These are phyloP conservation scores for Coleophoma crateriformis DNA, from an alignment of 2,329 filamentous ascomycete genomes.

Conservation along the genomic window DNA sequence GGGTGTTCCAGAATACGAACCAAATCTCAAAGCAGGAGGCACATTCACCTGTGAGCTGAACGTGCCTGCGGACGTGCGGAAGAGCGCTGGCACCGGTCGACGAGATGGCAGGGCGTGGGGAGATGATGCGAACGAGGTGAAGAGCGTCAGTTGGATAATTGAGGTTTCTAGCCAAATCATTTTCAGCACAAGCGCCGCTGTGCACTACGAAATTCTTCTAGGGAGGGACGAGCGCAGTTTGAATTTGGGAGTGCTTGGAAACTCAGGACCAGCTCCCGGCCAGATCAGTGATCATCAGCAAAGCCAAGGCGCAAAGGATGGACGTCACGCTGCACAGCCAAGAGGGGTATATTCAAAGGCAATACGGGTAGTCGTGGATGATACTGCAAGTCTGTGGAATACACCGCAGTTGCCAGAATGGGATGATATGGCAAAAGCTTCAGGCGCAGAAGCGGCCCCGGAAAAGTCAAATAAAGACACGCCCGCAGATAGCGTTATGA, in stretches of 20 bases:
- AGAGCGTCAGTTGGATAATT: slow-evolving; percentile 77
- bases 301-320: slow-evolving; percentile 49
- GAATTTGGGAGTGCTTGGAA: slow-evolving; percentile 53
- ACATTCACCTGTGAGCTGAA: slow-evolving; percentile 75
- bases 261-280: slow-evolving; percentile 47
- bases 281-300: slow-evolving; percentile 73
- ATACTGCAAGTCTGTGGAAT: slow-evolving; percentile 88
- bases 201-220: slow-evolving; percentile 82
- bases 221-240: slow-evolving; percentile 82
- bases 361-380: slow-evolving; percentile 72
- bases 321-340: slow-evolving; percentile 54
- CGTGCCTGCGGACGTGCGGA: slow-evolving; percentile 73
- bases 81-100: slow-evolving; percentile 47
- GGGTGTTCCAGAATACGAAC: slow-evolving; percentile 86
- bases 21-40: slow-evolving; percentile 91
- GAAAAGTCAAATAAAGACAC: slow-evolving; percentile 18
- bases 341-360: slow-evolving; percentile 83
- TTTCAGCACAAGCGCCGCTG: slow-evolving; percentile 83
- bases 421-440: slow-evolving; percentile 33
- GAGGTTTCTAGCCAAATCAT: slow-evolving; percentile 91
- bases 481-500: slow-evolving; percentile 16
- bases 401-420: slow-evolving; percentile 75
- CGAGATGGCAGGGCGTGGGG: slow-evolving; percentile 34
- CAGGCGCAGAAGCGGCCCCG: slow-evolving; percentile 13
- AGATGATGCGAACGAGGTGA: slow-evolving; percentile 33